Base-by-base conservation (phyloP, 2,329 filamentous ascomycete genomes). In the Arthrobotrys sphaeroides region DNA sequence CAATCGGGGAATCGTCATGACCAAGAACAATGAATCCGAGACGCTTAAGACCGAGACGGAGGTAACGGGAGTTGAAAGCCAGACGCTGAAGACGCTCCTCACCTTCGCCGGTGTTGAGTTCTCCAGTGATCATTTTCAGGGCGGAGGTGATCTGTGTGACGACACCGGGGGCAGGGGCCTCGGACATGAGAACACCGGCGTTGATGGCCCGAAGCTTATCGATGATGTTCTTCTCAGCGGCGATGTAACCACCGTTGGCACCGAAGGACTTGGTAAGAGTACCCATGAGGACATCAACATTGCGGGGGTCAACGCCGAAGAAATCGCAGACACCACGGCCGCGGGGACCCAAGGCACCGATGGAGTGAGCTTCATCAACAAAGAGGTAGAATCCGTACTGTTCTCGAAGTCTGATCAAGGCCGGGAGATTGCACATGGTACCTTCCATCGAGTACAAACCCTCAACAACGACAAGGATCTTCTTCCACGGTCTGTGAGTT, bases 381-480 rank as follows among this genome's bases (percentile, higher is more conserved):
- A 96, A 99, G 1, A 99, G 88, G 81, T 93, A 88, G 84, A 97
- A 99, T 85, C 97, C 98, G 89, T 99, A 99, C 83, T 92, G 93
- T 82, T 90, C 90, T 88, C 97, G 97, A 78, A 99, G 87, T 59
- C 87, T 88, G 72, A 99, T 84, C 59, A 99, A 86, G 76, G 92
- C 92, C 0, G 95, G 95, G n/a, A 99, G 88, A 82, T 99, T 95
- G 83, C 92, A 95, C 92, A 99, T 96, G 78, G 94, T 97, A 55
- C 95, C 95, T 84, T 99, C 95, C 95, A 99, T 99, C 0, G 94
- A 98, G 86, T 99, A 99, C 18, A 99, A 87, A 79, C 95, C 95
- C 83, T 99, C 95, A 38, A 99, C 92, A 38, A 94, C 94, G 47
- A 99, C 92, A 60, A 99, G 83, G 75, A 99, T 98, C 88, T 98